A percentile compares a stretch with the other conserved stretches of the same genome.
Evolutionary conservation across 441 rosid species (phyloP).

Genomic region (Populus trichocarpa): DNA sequence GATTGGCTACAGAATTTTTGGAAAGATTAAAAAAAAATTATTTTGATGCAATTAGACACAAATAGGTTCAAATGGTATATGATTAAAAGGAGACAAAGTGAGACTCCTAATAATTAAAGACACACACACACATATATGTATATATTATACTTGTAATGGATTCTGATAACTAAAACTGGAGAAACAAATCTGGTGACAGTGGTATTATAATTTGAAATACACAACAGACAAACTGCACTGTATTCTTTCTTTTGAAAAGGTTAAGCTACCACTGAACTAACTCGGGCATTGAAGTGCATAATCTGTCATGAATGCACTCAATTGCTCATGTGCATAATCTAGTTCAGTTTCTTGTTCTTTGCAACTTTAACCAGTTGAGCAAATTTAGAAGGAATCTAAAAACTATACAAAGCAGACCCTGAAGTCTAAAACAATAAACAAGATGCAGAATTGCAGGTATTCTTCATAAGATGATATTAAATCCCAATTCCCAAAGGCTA

Average conservation of each 20-base stretch:
- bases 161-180: background rate
- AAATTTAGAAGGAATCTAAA: constrained; percentile 1
- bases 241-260: background rate
- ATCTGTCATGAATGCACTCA: background rate
- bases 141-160: background rate
- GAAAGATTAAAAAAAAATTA: background rate
- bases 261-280: background rate
- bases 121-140: no score
- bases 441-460: background rate
- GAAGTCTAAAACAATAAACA: constrained; percentile 1
- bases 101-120: background rate
- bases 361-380: background rate
- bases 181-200: background rate
- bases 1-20: background rate
- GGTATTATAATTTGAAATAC: background rate
- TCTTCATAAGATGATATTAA: background rate
- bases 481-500: constrained; percentile 10
- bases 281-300: constrained; percentile 1
- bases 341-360: background rate
- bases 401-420: background rate
- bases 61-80: background rate
- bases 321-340: background rate
- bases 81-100: background rate
- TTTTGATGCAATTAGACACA: background rate
- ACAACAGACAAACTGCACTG: background rate